Evolutionary conservation across 2,329 filamentous ascomycete species (phyloP).

Genomic region (Phyllachora maydis): DNA sequence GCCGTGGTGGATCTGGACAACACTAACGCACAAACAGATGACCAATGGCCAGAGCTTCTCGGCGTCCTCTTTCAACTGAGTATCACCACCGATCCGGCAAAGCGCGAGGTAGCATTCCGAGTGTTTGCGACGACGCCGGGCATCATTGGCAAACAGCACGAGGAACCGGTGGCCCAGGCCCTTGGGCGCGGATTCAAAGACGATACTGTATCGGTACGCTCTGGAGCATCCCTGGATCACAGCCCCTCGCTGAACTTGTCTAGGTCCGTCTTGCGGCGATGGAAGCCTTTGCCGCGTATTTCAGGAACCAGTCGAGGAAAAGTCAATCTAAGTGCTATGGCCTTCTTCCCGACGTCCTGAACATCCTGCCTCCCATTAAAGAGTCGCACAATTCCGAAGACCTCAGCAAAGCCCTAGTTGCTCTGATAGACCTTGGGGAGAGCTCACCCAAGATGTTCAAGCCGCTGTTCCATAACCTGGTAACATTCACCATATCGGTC

Average conservation of each 20-base stretch:
- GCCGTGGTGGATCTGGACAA: neutral
- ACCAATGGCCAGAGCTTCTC: conserved; percentile 79
- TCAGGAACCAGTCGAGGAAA: conserved; percentile 77
- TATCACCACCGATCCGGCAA: conserved; percentile 61
- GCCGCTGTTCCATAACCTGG: conserved; percentile 75
- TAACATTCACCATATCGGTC: conserved; percentile 81
- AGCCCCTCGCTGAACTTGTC: conserved; percentile 2
- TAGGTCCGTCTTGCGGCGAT: conserved; percentile 83
- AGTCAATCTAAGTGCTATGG: conserved; percentile 71
- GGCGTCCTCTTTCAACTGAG: conserved; percentile 75
- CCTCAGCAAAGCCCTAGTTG: conserved; percentile 71
- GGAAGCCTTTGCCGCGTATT: conserved; percentile 93
- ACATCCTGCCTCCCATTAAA: conserved; percentile 86
- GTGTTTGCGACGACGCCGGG: conserved; percentile 90
- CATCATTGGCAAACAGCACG: conserved; percentile 90
- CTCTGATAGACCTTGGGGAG: conserved; percentile 87
- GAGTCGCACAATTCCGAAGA: conserved; percentile 79
- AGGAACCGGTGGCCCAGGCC: conserved; percentile 70
- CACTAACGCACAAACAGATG: conserved; percentile 26
- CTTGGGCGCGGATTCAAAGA: conserved; percentile 90
- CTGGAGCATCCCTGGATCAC: too few species aligned
- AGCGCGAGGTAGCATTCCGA: conserved; percentile 82
- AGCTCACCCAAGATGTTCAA: conserved; percentile 97
- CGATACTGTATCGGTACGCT: conserved; percentile 55
- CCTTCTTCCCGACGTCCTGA: conserved; percentile 78